Base-by-base conservation (phyloP, 2,329 filamentous ascomycete genomes). In the Dactylellina haptotyla region DNA sequence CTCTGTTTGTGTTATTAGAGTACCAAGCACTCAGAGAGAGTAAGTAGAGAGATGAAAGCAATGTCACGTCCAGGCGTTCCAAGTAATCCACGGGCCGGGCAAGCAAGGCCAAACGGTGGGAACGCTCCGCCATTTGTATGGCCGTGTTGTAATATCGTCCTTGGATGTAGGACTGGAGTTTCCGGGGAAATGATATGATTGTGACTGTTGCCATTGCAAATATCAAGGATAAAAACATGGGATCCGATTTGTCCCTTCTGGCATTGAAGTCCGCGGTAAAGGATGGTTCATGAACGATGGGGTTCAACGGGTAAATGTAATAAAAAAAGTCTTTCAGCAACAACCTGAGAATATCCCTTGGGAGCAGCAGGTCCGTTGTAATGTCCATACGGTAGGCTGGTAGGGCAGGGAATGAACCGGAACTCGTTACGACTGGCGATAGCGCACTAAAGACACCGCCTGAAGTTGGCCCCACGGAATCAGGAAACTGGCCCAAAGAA, bases 111-210 rank as follows among this genome's bases (percentile, higher is more conserved):
- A 75, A 57, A 9, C 64, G 50, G 26, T 75, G 70, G 3, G 70
- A 39, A 20, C 70, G 59, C 30, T 75, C 64, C 5, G 64, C 63
- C 70, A 75, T 75, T 20, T 67, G 64, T 23, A 75, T 75, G 34
- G 70, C 70, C n/a, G 70, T 75, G 45, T 73, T 73, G 34, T 73
- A 69, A 45, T 75, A 75, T 20, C 58, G 51, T 39, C 70, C 64
- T 30, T 75, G 62, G 43, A 48, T 63, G 26, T 75, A 75, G 23
- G 70, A 75, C 28, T 75, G 70, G 14, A 75, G 50, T 16, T 69
- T 75, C 63, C 70, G 63, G 26, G 70, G 70, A 30, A 75, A 75
- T 26, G 70, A 75, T 46, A 75, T 75, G 46, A 75, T 69, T 30
- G 70, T 75, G 61, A 69, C 64, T 1, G 63, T 67, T 43, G 48